Evolutionary conservation across 1,284 basidiomycete genomes (phyloP).

Genomic region (Mrakiaceae sp.): DNA sequence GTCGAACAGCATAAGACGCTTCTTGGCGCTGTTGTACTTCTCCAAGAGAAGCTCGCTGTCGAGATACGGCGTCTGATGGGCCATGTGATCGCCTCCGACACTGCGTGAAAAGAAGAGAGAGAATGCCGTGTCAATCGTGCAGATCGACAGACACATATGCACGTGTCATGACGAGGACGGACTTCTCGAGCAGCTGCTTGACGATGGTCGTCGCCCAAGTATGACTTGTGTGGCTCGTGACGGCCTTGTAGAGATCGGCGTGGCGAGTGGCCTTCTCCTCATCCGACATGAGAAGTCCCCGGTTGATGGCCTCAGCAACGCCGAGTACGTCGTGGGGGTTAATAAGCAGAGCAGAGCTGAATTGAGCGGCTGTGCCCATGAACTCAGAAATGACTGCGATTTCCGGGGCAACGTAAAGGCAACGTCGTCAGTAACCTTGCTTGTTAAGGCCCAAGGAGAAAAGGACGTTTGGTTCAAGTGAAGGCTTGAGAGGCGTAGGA

Average conservation of each 20-base stretch:
- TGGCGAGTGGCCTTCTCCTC: conserved; percentile 71
- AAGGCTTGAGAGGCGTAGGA: no score
- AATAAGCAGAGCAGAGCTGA: conserved; percentile 34
- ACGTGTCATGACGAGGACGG: no score
- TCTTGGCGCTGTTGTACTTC: conserved; percentile 61
- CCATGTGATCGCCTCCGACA: conserved; percentile 67
- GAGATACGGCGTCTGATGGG: conserved; percentile 76
- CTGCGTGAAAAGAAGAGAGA: no score
- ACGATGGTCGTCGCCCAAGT: conserved; percentile 90
- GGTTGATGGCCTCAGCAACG: conserved; percentile 88
- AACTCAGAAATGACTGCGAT: conserved; percentile 75
- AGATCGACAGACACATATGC: no score
- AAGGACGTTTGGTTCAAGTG: no score
- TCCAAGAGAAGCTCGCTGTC: conserved; percentile 51
- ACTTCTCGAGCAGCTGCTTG: conserved; percentile 71
- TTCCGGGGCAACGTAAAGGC: no score
- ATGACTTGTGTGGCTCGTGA: conserved; percentile 87
- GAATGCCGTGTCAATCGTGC: no score
- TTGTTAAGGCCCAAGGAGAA: no score
- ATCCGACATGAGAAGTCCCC: conserved; percentile 68
- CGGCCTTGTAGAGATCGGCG: conserved; percentile 62
- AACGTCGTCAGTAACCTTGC: no score
- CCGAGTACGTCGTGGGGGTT: conserved; percentile 48
- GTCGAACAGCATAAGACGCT: conserved; percentile 87
- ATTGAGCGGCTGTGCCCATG: conserved; percentile 64